Conservation (phyloP, 148 eudicot genomes). For the Fagopyrum tataricum region DNA sequence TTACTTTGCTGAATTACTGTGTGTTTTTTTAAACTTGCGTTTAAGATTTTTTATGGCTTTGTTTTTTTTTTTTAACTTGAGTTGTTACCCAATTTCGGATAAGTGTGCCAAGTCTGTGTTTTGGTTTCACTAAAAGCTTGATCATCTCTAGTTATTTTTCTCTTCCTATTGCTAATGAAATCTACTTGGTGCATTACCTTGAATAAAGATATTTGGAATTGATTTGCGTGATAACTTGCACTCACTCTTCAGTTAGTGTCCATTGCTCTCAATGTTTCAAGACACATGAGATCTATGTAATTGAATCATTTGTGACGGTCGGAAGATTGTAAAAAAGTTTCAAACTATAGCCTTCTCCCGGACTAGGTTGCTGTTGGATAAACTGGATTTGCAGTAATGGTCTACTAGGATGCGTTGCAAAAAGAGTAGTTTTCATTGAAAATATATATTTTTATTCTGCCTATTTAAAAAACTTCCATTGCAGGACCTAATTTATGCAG, state of each 20-base stretch:
- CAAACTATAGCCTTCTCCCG: neutral
- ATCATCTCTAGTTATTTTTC: neutral
- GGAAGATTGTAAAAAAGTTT: neutral
- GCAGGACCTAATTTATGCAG: neutral
- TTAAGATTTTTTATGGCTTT: too few relatives aligned
- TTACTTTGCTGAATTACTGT: too few relatives aligned
- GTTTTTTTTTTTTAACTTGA: too few relatives aligned
- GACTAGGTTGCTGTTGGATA: neutral
- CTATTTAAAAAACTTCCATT: neutral
- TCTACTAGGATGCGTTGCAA: neutral
- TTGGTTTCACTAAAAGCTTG: neutral
- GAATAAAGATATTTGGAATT: too few relatives aligned
- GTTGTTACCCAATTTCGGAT: too few relatives aligned
- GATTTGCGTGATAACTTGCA: neutral
- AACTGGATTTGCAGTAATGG: neutral
- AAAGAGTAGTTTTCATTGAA: neutral
- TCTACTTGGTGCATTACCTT: too few relatives aligned
- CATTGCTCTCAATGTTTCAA: neutral
- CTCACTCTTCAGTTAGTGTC: neutral
- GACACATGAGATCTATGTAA: neutral
- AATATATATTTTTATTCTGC: neutral
- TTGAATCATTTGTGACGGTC: neutral
- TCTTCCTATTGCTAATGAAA: too few relatives aligned
- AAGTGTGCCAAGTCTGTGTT: neutral
- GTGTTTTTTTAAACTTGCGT: too few relatives aligned